Evolutionary conservation across 176 grass and related monocot genomes (phyloP).

Genomic region (Sorghum bicolor): DNA sequence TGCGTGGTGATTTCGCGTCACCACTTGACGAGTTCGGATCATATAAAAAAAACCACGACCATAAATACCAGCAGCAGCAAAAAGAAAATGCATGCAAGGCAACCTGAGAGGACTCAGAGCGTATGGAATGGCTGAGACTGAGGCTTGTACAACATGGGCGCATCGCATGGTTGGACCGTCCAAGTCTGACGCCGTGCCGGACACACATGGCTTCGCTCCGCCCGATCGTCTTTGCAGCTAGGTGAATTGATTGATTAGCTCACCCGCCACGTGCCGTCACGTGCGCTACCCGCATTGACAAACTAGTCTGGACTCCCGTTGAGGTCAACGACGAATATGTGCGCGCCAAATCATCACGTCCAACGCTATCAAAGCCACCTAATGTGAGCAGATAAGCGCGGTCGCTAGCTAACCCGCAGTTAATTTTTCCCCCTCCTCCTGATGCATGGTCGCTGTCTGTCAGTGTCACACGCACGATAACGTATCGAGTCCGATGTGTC

Average conservation of each 20-base stretch:
- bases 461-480: not conserved
- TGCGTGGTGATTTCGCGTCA: not conserved
- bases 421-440: not conserved
- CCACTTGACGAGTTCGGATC: too few species aligned
- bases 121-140: not conserved
- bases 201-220: not conserved
- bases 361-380: not conserved
- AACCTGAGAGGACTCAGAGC: not conserved
- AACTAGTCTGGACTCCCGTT: not conserved
- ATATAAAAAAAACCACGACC: not conserved
- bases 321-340: not conserved
- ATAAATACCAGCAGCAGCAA: too few species aligned
- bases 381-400: not conserved
- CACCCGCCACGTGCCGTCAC: slow-evolving; percentile 20
- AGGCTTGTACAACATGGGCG: not conserved
- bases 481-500: not conserved
- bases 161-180: not conserved
- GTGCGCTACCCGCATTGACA: not conserved
- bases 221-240: too few species aligned
- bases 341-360: not conserved
- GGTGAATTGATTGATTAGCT: not conserved
- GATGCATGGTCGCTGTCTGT: not conserved
- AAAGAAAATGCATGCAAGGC: not conserved
- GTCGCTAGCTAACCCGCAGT: not conserved
- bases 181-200: not conserved